Evolutionary conservation across 1,284 basidiomycete species (phyloP), one percentile per base, ranked within the genome.

Genomic region (Jaminaea rosea): DNA sequence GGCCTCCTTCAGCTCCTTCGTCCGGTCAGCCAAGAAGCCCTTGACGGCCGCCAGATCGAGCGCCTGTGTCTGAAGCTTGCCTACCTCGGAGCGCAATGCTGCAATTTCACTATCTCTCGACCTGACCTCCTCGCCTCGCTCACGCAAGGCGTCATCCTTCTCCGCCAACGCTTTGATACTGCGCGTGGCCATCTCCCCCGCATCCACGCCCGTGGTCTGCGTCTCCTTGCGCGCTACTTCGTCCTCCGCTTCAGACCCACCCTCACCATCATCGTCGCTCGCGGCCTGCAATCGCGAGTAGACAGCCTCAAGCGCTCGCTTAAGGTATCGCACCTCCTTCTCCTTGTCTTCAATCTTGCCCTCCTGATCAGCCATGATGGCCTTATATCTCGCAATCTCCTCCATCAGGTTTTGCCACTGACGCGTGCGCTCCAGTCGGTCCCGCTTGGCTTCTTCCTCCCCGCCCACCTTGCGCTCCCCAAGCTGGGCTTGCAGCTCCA

Each of bases 291-390:
- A 85, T 15, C 86, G 80, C 17, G 83, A 84, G 71, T 87, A 87
- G 6, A 92, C 85, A 6, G 86, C 85, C 72, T 89, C 86, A 36
- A 93, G 77, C 11, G 87, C 86, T 13, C 85, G 83, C 66, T 89
- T 88, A 44, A 90, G 78, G 63, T 84, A 87, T 1, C 81, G 67
- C 47, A 85, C 79, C 56, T 88, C 86, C 65, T 87, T 87, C 56
- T 84, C 81, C 65, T 83, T 85, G 50, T 79, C 75, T 10, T 75
- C 75, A 1, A 83, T 45, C 1, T 73, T 63, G 4, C 69, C 71
- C 47, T 85, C 83, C 36, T 82, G 70, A 44, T 84, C 82, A 1
- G 73, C 75, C 37, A 79, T 78, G 84, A 88, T 59, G 31, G 78
- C 77, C 74, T 86, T 87, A 26, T 85, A 77, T 49, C 81, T 82